Evolutionary conservation across 2,329 filamentous ascomycete genomes (phyloP), one percentile per base, ranked within the genome.

Genomic region (Penicillium sp.): DNA sequence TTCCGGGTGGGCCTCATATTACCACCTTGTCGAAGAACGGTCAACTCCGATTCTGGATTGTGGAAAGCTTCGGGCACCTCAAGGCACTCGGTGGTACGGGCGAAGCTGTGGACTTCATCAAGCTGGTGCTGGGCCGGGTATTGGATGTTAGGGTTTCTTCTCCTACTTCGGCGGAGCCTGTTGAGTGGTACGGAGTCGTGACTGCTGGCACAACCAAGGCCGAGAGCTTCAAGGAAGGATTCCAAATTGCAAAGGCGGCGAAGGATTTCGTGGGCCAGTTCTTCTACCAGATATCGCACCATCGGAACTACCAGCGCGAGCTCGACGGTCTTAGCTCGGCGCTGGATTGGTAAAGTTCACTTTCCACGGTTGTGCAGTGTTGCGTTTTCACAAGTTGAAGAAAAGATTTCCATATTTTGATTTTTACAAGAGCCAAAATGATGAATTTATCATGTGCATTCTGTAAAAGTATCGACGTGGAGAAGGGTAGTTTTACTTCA

Each of bases 271-370:
- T 87, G 43, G 81, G 84, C 57, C 78, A 81, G 55, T 89, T 88
- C 68, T 78, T 82, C 31, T 84, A 75, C 61, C 76, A 80, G 11
- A 81, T 91, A 42, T 80, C 83, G 24, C 78, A 80, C 69, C 87
- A 93, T 61, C 78, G 82, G 55, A 86, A 86, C 64, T 93, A 81
- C 72, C 74, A 82, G 42, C 74, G 87, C 16, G 87, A 93, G 74
- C 49, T 85, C 63, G 81, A 86, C 57, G 87, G 87, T 34, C 31
- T 34, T 14, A 34, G 31, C 31, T 3, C 14, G 31, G 31, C 31
- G 27, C n/a, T 29, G 27, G 27, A 29, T 1, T 29, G 27, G 27
- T 29, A 29, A 29, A 24, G 18, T 20, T 20, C 18, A 20, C 18
- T n/a, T n/a, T n/a, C n/a, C n/a, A n/a, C n/a, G n/a, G n/a, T n/a